phyloP scores from a whole-genome alignment of 257 asterid genomes.

The Fraxinus americana region DNA sequence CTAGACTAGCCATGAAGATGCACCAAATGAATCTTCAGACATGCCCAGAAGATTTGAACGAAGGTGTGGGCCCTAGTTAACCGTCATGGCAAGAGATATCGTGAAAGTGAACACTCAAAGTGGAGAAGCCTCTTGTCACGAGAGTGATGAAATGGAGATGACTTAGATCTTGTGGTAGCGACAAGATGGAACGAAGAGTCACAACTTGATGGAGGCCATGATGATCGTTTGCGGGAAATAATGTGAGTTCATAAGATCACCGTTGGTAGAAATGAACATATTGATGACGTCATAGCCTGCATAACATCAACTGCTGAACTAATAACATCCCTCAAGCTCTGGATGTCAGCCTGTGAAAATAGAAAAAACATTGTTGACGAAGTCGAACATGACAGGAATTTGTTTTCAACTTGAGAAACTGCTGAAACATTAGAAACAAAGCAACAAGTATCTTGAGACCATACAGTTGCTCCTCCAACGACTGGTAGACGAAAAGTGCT shows the following conservation, averaged over 20 bases:
- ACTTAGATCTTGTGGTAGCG: neutral
- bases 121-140: neutral
- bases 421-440: slow-evolving; percentile 38
- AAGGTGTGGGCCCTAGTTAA: neutral
- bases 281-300: slow-evolving; percentile 67
- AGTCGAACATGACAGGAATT: slow-evolving; percentile 8
- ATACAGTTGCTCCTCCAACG: slow-evolving; percentile 77
- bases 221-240: neutral
- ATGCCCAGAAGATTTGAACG: neutral
- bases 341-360: slow-evolving; percentile 60
- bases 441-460: slow-evolving; percentile 46
- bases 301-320: slow-evolving; percentile 74
- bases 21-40: neutral
- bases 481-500: slow-evolving; percentile 93
- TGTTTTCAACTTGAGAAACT: neutral
- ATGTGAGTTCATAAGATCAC: slow-evolving; percentile 34
- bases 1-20: neutral
- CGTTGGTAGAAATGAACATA: slow-evolving; percentile 54
- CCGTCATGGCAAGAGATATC: neutral
- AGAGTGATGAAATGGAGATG: neutral
- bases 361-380: slow-evolving; percentile 6
- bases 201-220: neutral
- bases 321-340: slow-evolving; percentile 78
- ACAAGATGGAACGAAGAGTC: neutral
- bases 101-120: neutral